These are phyloP conservation scores for Leucosporidium yakuticum DNA, from an alignment of 768 basidiomycete species.

Conservation along the genomic window DNA sequence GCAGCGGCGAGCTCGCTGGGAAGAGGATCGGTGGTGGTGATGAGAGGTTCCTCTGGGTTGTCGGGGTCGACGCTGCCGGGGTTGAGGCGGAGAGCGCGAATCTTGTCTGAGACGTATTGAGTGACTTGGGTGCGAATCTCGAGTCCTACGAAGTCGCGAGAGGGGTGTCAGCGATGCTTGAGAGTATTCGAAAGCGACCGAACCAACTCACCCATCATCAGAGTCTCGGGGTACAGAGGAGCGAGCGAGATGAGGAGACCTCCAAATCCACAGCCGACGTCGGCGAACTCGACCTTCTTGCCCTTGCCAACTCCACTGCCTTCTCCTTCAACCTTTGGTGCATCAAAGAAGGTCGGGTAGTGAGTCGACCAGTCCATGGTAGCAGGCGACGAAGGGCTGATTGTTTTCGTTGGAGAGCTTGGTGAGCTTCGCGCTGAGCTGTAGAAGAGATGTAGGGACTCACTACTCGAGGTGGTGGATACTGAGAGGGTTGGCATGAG, in stretches of 20 bases:
- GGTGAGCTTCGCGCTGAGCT: neutral
- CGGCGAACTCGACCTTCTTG: conserved; percentile 83
- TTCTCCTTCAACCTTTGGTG: conserved; percentile 12
- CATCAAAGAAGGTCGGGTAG: conserved; percentile 62
- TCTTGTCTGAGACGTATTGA: conserved; percentile 90
- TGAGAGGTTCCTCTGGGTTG: conserved; percentile 12
- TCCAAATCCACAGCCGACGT: conserved; percentile 96
- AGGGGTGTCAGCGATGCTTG: neutral
- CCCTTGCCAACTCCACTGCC: conserved; percentile 43
- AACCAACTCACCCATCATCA: conserved; percentile 73
- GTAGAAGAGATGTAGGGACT: conserved; percentile 22
- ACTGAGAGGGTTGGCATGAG: conserved; percentile 51
- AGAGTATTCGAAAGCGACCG: neutral
- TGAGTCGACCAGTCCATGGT: conserved; percentile 74
- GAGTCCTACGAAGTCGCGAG: conserved; percentile 57
- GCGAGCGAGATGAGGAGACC: conserved; percentile 84
- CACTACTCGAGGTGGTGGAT: conserved; percentile 72
- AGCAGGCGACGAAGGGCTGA: conserved; percentile 61
- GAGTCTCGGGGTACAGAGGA: conserved; percentile 78
- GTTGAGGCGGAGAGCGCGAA: conserved; percentile 73
- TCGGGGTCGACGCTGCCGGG: conserved; percentile 34
- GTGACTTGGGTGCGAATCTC: conserved; percentile 96
- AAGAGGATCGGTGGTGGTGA: neutral
- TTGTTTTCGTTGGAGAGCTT: neutral
- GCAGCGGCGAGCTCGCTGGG: conserved; percentile 9